Conservation (phyloP, 1,139 yeast genomes). For the Pichia sp. region DNA sequence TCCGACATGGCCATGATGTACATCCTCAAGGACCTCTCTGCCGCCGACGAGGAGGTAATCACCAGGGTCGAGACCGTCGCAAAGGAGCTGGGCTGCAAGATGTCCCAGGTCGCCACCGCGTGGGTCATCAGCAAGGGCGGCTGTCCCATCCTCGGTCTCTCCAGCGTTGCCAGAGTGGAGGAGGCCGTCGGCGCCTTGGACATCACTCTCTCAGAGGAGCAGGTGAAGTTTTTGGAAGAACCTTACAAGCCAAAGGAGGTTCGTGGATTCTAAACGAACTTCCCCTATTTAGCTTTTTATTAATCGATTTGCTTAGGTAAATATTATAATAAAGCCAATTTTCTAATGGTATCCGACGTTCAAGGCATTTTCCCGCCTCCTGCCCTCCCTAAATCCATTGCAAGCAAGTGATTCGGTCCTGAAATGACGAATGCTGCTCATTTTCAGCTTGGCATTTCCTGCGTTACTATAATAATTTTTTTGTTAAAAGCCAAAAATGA, state of each 20-base stretch:
- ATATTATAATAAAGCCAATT: no score
- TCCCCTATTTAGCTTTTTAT: no score
- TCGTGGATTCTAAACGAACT: slow-evolving; percentile 5
- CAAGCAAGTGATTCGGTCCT: no score
- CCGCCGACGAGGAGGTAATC: slow-evolving; percentile 38
- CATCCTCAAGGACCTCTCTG: slow-evolving; percentile 6
- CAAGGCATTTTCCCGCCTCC: no score
- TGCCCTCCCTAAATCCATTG: no score
- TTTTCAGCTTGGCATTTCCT: no score
- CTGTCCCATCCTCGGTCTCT: slow-evolving; percentile 50
- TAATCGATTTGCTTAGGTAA: no score
- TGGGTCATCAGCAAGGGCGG: slow-evolving; percentile 51
- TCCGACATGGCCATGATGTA: slow-evolving; percentile 6
- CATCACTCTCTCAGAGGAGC: slow-evolving; percentile 36
- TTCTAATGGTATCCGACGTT: no score
- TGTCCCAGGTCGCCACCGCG: slow-evolving; percentile 52
- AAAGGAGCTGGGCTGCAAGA: slow-evolving; percentile 38
- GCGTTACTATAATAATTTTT: no score
- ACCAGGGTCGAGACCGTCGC: slow-evolving; percentile 50
- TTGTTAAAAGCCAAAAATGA: neutral
- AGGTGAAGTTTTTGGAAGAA: slow-evolving; percentile 21
- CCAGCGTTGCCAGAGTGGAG: slow-evolving; percentile 44
- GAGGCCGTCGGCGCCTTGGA: slow-evolving; percentile 46
- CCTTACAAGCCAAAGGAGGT: slow-evolving; percentile 17
- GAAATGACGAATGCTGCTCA: no score